Evolutionary conservation across 768 basidiomycete species (phyloP).

Genomic region (Boletus barrowsii): DNA sequence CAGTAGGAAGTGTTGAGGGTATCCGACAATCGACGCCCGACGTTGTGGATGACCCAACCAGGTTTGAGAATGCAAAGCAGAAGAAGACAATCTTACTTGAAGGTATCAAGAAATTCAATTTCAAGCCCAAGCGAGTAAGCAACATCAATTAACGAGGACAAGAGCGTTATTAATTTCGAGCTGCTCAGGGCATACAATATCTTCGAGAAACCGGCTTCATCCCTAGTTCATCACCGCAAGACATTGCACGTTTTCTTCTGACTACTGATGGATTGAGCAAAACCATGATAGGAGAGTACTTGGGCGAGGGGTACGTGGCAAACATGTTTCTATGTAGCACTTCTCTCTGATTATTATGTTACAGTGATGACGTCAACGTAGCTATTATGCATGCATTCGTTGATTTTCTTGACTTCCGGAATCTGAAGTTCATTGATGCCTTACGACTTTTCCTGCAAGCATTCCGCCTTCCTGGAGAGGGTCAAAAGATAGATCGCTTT

Average conservation of each 20-base stretch:
- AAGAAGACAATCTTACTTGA: constrained; percentile 93
- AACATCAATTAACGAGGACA: background rate
- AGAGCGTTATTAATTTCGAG: background rate
- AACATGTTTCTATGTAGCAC: background rate
- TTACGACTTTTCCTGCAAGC: constrained; percentile 88
- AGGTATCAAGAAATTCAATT: constrained; percentile 97
- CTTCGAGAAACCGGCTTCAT: constrained; percentile 89
- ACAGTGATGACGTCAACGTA: constrained; percentile 84
- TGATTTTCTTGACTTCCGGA: constrained; percentile 84
- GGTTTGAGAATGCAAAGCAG: constrained; percentile 94
- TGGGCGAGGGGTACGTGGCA: constrained; percentile 85
- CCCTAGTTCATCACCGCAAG: constrained; percentile 60
- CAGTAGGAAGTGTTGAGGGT: constrained; percentile 48
- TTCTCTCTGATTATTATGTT: constrained; percentile 6
- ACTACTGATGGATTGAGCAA: constrained; percentile 92
- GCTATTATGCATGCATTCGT: constrained; percentile 98
- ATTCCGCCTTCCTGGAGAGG: constrained; percentile 95
- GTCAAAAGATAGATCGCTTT: constrained; percentile 98
- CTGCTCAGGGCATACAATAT: constrained; percentile 77
- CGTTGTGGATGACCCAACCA: constrained; percentile 80
- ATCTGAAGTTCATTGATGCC: constrained; percentile 82
- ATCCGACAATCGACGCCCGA: constrained; percentile 75
- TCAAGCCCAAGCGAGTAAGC: constrained; percentile 92
- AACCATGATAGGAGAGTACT: constrained; percentile 94
- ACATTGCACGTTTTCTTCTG: constrained; percentile 83